These are phyloP conservation scores for Acanthamoeba royreba DNA, from an alignment of 208 protist species.

Conservation along the genomic window DNA sequence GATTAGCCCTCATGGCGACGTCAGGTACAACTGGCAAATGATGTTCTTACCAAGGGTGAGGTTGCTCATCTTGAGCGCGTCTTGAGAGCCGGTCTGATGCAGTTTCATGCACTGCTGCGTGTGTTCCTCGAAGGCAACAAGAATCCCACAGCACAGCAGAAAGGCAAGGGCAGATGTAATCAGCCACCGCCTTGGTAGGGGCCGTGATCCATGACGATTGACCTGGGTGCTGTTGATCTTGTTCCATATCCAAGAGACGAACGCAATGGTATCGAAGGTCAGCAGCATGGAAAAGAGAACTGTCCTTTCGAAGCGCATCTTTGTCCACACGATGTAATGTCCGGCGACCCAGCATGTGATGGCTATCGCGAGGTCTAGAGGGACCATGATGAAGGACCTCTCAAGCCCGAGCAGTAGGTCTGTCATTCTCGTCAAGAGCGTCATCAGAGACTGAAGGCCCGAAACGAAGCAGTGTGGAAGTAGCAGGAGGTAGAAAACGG, in stretches of 20 bases:
- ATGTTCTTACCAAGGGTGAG: background rate
- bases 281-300: background rate
- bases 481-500: background rate
- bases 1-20: too few relatives aligned
- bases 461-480: background rate
- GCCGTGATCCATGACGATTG: background rate
- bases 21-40: too few relatives aligned
- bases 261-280: background rate
- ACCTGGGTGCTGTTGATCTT: background rate
- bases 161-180: background rate
- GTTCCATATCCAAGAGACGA: background rate
- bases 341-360: background rate
- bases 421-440: background rate
- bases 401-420: background rate
- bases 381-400: background rate
- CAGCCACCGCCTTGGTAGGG: background rate
- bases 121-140: background rate
- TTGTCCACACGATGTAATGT: background rate
- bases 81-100: background rate
- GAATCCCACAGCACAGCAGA: background rate
- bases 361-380: background rate
- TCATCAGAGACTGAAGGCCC: background rate
- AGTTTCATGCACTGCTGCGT: background rate
- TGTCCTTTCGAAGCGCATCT: background rate
- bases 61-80: conserved; percentile 18